Base-by-base conservation (phyloP, 352 stramenopile genomes). In the Pythium periplocum region DNA sequence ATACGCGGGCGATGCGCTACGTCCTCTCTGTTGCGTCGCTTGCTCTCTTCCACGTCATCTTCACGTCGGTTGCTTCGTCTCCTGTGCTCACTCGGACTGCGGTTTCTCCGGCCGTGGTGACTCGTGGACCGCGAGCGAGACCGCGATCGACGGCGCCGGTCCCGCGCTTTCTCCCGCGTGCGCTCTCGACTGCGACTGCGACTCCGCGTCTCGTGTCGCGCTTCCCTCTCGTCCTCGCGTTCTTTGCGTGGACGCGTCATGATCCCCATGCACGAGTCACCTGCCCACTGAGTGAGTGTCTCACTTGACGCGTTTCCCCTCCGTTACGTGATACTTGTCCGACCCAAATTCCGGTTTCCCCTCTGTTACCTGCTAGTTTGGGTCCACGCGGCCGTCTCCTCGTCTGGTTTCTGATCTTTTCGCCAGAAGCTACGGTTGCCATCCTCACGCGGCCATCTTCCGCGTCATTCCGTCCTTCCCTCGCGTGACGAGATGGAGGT, bases 401-500 rank as follows among this genome's bases (percentile, higher is more conserved):
- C 17, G 17, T 26, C 17, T 26, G 17, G 17, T 26, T 26, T 26
- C 17, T 26, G 17, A 26, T 26, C 17, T 26, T 26, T 26, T 26
- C 17, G 17, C 17, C 17, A 26, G 17, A 26, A 26, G 17, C 17
- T 26, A 26, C 17, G 17, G 17, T 26, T 26, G 17, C 17, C 17
- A 26, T 26, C 17, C 17, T 26, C 17, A 26, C 17, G 17, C 17
- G 17, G 17, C 17, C 17, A 26, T 26, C 17, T 26, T 26, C 17
- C 17, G 17, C 17, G 17, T 26, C 17, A 26, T 26, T 26, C 17
- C 17, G 17, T 26, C 17, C 17, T 26, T 26, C 17, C 17, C 17
- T 26, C 17, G 17, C 17, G 17, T 26, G 17, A 26, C 17, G 11
- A 17, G 2, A 72, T 72, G 66, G 62, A 73, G 57, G 33, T 62